A percentile compares a stretch with the other conserved stretches of the same genome.
These are phyloP conservation scores for Penicillium herquei DNA, from an alignment of 495 filamentous ascomycete genomes.

Conservation along the genomic window DNA sequence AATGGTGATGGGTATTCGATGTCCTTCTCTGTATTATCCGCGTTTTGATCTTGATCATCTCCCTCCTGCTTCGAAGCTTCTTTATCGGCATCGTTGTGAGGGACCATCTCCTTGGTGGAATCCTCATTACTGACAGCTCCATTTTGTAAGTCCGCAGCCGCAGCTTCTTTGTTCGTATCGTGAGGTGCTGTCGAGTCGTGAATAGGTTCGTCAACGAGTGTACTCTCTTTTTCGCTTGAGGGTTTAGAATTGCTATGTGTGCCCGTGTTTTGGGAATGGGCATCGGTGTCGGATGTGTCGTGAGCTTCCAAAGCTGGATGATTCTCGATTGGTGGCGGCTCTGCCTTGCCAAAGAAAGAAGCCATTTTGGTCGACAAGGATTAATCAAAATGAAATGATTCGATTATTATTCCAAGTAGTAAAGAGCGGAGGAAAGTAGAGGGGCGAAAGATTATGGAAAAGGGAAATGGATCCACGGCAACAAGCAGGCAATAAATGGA, in stretches of 20 bases:
- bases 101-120: constrained; percentile 8
- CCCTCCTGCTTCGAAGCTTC: constrained; percentile 5
- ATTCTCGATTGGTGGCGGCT: constrained; percentile 8
- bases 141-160: constrained; percentile 2
- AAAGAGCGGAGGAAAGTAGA: neutral
- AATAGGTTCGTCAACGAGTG: constrained; percentile 15
- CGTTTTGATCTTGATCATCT: constrained; percentile 5
- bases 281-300: constrained; percentile 7
- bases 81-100: constrained; percentile 3
- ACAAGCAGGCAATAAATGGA: too few species aligned
- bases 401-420: neutral
- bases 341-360: constrained; percentile 15
- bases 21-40: constrained; percentile 39
- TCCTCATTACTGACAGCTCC: constrained; percentile 7
- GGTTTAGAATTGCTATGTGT: constrained; percentile 7
- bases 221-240: constrained; percentile 30
- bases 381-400: neutral
- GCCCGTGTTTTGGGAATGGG: neutral
- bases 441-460: too few species aligned
- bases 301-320: constrained; percentile 1
- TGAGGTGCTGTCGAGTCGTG: neutral
- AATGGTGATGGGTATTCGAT: constrained; percentile 49
- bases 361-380: constrained; percentile 7
- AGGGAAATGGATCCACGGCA: too few species aligned
- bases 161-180: constrained; percentile 13